Conservation (phyloP, 2,329 filamentous ascomycete genomes). For the Aspergillus ochraceoroseus region DNA sequence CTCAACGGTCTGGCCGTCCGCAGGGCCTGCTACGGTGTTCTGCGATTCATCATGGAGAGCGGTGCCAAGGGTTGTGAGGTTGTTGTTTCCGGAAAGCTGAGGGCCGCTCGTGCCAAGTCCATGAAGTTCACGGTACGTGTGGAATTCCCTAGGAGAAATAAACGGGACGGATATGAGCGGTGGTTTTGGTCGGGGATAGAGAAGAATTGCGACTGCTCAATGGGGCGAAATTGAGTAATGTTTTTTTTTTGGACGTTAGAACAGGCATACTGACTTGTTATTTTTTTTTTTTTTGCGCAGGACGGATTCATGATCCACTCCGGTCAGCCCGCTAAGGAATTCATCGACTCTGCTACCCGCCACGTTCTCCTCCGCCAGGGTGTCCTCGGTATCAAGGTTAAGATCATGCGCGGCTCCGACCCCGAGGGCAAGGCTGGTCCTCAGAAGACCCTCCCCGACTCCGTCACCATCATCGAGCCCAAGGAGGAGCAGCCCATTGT, state of each 20-base stretch:
- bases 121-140: constrained; percentile 96
- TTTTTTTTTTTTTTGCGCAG: constrained; percentile 34
- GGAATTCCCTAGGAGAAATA: background rate
- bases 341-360: constrained; percentile 97
- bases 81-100: constrained; percentile 97
- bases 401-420: constrained; percentile 99
- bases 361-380: constrained; percentile 99
- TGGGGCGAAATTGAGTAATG: too few relatives aligned
- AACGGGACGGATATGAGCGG: background rate
- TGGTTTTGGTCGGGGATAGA: background rate
- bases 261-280: constrained; percentile 11
- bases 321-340: constrained; percentile 98
- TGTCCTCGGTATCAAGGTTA: constrained; percentile 99
- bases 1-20: constrained; percentile 99
- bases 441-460: constrained; percentile 94
- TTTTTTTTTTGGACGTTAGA: background rate
- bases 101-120: constrained; percentile 97
- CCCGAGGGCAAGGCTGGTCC: constrained; percentile 98
- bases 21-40: constrained; percentile 98
- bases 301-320: constrained; percentile 99
- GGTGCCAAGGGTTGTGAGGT: constrained; percentile 99
- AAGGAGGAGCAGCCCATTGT: constrained; percentile 97
- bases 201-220: background rate
- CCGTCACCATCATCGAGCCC: constrained; percentile 99
- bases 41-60: constrained; percentile 99